phyloP scores from a whole-genome alignment of 2,329 filamentous ascomycete species.

The Epichloe aotearoae region DNA sequence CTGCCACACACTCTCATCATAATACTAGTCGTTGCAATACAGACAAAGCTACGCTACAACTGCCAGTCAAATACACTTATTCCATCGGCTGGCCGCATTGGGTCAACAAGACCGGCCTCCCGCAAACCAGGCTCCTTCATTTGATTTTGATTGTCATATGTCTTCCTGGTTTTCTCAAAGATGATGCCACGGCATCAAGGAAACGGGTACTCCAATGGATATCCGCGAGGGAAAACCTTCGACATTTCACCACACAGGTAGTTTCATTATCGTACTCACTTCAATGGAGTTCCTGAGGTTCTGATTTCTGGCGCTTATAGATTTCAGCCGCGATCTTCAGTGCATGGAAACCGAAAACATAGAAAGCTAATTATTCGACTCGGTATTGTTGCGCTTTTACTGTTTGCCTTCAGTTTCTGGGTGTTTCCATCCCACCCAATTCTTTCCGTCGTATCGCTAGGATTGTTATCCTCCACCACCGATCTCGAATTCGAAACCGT shows the following conservation, averaged over 20 bases:
- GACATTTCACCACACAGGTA: slow-evolving; percentile 86
- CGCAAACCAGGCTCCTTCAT: background rate
- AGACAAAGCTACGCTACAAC: background rate
- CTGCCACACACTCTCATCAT: background rate
- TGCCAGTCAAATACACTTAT: background rate
- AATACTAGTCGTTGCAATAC: background rate
- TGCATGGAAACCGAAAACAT: slow-evolving; percentile 56
- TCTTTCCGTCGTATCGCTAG: slow-evolving; percentile 53
- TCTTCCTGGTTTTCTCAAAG: slow-evolving; percentile 29
- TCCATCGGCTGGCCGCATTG: background rate
- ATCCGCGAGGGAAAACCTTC: slow-evolving; percentile 64
- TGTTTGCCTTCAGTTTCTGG: slow-evolving; percentile 59
- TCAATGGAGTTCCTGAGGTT: background rate
- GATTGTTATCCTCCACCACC: slow-evolving; percentile 51
- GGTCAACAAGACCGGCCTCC: background rate
- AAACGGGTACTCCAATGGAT: slow-evolving; percentile 69
- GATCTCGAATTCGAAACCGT: slow-evolving; percentile 83
- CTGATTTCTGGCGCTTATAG: slow-evolving; percentile 9
- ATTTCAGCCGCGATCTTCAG: slow-evolving; percentile 72
- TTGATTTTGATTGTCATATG: slow-evolving; percentile 13
- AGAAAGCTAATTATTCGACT: slow-evolving; percentile 60
- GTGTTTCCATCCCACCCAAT: slow-evolving; percentile 54
- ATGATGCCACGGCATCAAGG: slow-evolving; percentile 78
- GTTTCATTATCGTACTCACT: background rate
- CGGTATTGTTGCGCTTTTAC: slow-evolving; percentile 41